A percentile compares a stretch with the other conserved stretches of the same genome.
phyloP scores from a whole-genome alignment of 495 filamentous ascomycete species.

The Aspergillus steynii region DNA sequence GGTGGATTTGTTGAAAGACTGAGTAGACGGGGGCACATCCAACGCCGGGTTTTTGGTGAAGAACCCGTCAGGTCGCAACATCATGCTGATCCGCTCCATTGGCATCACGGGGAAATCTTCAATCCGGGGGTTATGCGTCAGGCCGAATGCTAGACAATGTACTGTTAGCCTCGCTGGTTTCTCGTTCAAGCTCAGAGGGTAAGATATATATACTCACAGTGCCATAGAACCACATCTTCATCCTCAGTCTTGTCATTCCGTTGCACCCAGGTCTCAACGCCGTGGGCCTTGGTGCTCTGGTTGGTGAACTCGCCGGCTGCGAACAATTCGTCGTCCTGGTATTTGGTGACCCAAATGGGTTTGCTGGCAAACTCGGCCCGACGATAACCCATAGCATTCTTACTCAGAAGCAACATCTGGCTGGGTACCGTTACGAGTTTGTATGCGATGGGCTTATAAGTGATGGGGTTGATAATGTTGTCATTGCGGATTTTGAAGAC shows the following conservation, averaged over 20 bases:
- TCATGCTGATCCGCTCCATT: conserved; percentile 59
- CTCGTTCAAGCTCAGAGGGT: neutral
- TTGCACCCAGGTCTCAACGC: conserved; percentile 55
- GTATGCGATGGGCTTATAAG: conserved; percentile 74
- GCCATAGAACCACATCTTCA: conserved; percentile 59
- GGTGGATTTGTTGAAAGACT: conserved; percentile 43
- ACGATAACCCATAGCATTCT: conserved; percentile 64
- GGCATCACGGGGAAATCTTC: conserved; percentile 71
- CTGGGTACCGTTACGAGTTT: conserved; percentile 74
- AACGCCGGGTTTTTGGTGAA: conserved; percentile 73
- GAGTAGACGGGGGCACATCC: conserved; percentile 62
- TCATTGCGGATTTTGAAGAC: conserved; percentile 81
- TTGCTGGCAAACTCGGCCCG: conserved; percentile 83
- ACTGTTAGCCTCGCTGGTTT: conserved; percentile 9
- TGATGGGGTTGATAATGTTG: conserved; percentile 64
- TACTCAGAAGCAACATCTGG: conserved; percentile 77
- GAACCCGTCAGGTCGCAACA: conserved; percentile 73
- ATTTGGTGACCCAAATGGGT: conserved; percentile 78
- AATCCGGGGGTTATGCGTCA: conserved; percentile 59
- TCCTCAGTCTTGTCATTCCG: conserved; percentile 53
- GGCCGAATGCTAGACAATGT: conserved; percentile 49
- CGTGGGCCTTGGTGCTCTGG: conserved; percentile 66
- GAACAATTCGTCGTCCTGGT: conserved; percentile 76
- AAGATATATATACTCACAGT: conserved; percentile 33
- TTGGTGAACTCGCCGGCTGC: conserved; percentile 87